Evolutionary conservation across 768 basidiomycete genomes (phyloP), one percentile per base, ranked within the genome.

Genomic region (Tulasnella sp.): DNA sequence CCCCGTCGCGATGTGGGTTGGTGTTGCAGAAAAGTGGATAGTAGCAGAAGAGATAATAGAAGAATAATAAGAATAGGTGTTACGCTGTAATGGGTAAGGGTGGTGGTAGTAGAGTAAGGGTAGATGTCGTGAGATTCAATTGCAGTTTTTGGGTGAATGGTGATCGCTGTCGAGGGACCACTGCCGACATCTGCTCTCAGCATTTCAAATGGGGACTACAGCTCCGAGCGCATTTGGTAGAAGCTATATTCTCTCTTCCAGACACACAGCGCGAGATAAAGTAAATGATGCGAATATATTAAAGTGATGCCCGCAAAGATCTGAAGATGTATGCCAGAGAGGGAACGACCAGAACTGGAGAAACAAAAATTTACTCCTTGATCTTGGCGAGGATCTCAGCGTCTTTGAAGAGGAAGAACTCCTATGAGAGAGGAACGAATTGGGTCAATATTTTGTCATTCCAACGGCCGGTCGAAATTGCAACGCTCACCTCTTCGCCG

Each of bases 361-460:
- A 34, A 68, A n/a, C n/a, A n/a, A 36, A 34, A 25, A 67, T 39
- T 40, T 84, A 97, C 86, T 97, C 96, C 83, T 91, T 88, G 81
- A 98, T 95, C 87, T 96, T 97, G 77, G 97, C 97, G 73, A 99
- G 88, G 82, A 99, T 97, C 82, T 98, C 96, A 34, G 89, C 83
- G 84, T 98, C 97, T 85, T 91, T 93, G 91, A 96, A 98, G 77
- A 99, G 85, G 86, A 88, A 92, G 85, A 92, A 99, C 82, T 99
- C 97, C 96, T 98, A 80, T 9, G 77, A 25, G 40, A 45, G 73
- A 52, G 78, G 4, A 2, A 34, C 38, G 25, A 15, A 73, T 31
- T 71, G 75, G 37, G 25, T 70, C 36, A 38, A 75, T 12, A 52
- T 11, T 19, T n/a, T 12, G 29, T 71, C 8, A 77, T 52, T 9